Evolutionary conservation across 352 stramenopile species (phyloP), one percentile per base, ranked within the genome.

Genomic region (Stramenopiles sp.): DNA sequence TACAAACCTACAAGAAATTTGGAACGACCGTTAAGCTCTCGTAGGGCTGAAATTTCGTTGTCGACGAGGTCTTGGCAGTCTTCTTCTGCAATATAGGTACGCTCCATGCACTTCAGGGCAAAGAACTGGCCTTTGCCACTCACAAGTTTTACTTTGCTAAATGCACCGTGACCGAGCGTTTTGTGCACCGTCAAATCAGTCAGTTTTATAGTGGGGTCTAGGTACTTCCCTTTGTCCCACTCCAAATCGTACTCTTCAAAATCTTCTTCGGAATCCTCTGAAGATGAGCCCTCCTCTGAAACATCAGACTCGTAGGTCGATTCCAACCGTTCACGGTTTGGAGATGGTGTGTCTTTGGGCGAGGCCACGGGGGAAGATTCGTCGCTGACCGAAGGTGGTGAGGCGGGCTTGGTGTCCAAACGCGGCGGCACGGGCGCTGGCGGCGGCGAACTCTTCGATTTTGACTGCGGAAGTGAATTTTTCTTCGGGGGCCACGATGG

Each of bases 121-220:
- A 53, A 53, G 25, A 53, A 53, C 25, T 25, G 12, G 43, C 25
- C 12, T 53, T 53, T 53, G 25, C 12, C 43, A 53, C 43, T 53
- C 43, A 53, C 43, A 53, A 53, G 43, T 53, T 53, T 53, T 18
- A 53, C 43, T 53, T 53, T 53, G 25, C 43, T 53, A 25, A 53
- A 53, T 53, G 43, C 43, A 53, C 43, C 43, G 43, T 53, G 43
- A 18, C 43, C 43, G 25, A 53, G 43, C 25, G 43, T 53, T 53
- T 53, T 53, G 43, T 53, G 43, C 43, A 53, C 43, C 43, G 43
- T 53, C 25, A 53, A 53, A 53, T 53, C 43, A 12, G 12, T 12
- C 25, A 53, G 25, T 12, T 25, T 53, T 18, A 53, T 53, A 53
- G 12, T 25, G 12, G 43, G 43, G 25, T 25, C 25, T 25, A 53